Evolutionary conservation across 2,329 filamentous ascomycete species (phyloP).

Genomic region (Claviceps lovelessii): DNA sequence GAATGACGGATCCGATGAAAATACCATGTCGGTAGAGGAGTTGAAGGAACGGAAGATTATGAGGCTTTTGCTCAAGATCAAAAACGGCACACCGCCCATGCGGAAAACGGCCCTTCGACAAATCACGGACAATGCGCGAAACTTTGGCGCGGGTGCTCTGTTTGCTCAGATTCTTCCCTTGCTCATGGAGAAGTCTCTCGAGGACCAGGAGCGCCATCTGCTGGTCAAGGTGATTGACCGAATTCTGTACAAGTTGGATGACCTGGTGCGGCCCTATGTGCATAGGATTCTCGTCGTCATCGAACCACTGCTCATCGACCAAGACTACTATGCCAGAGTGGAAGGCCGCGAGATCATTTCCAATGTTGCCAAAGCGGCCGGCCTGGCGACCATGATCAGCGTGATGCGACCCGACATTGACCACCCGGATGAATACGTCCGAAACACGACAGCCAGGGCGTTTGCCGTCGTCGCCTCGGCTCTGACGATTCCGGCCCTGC

Average conservation of each 20-base stretch:
- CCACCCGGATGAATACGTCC: conserved; percentile 93
- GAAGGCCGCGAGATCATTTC: conserved; percentile 98
- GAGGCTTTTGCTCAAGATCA: conserved; percentile 90
- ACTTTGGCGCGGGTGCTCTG: conserved; percentile 83
- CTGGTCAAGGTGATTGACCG: conserved; percentile 98
- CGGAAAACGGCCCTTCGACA: conserved; percentile 94
- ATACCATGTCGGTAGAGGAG: conserved; percentile 81
- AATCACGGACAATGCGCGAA: conserved; percentile 90
- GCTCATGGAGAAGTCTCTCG: conserved; percentile 94
- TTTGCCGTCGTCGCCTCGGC: conserved; percentile 96
- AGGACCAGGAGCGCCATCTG: conserved; percentile 95
- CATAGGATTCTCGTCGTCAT: conserved; percentile 99
- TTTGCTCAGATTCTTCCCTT: conserved; percentile 96
- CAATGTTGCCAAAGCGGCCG: conserved; percentile 90
- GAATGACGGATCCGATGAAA: conserved; percentile 86
- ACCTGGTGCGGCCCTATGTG: conserved; percentile 87
- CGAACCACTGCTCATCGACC: conserved; percentile 95
- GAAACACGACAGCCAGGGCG: conserved; percentile 91
- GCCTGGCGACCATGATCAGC: conserved; percentile 96
- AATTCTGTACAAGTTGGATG: conserved; percentile 95
- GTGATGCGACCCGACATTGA: conserved; percentile 98
- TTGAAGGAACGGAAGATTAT: conserved; percentile 98
- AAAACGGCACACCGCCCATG: conserved; percentile 98
- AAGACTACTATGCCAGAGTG: conserved; percentile 97
- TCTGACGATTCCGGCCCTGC: conserved; percentile 82